A percentile compares a stretch with the other conserved stretches of the same genome.
Evolutionary conservation across 2,329 filamentous ascomycete species (phyloP).

Genomic region (Chaetomium strumarium): DNA sequence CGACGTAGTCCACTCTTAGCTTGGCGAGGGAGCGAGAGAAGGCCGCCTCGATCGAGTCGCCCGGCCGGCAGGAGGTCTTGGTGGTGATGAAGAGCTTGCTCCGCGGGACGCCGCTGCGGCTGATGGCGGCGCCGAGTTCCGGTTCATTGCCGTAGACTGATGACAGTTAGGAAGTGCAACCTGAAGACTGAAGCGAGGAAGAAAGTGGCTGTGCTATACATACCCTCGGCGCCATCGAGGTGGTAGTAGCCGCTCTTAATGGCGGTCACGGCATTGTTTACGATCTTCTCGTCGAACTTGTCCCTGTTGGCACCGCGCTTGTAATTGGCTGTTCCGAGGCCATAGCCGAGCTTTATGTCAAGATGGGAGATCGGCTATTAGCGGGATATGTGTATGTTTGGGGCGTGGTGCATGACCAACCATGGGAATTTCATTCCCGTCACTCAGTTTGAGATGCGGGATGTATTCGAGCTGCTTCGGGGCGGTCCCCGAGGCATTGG

Average conservation of each 20-base stretch:
- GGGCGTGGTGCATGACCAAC: conserved; percentile 35
- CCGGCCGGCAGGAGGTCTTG: conserved; percentile 41
- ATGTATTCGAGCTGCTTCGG: conserved; percentile 40
- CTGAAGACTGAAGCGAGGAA: conserved; percentile 9
- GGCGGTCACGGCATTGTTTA: conserved; percentile 50
- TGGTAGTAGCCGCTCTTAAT: conserved; percentile 66
- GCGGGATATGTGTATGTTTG: conserved; percentile 5
- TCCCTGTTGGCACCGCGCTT: conserved; percentile 44
- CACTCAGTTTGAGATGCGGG: conserved; percentile 62
- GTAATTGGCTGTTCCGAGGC: conserved; percentile 62
- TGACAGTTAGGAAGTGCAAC: neutral
- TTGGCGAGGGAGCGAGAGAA: conserved; percentile 57
- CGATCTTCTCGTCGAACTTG: conserved; percentile 49
- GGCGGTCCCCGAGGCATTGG: conserved; percentile 34
- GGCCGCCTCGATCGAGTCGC: conserved; percentile 40
- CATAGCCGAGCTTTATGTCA: conserved; percentile 56
- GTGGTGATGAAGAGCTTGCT: conserved; percentile 64
- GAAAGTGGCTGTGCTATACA: neutral
- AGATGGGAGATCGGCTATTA: neutral
- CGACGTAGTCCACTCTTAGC: conserved; percentile 64
- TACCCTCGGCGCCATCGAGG: conserved; percentile 68
- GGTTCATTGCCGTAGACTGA: conserved; percentile 58
- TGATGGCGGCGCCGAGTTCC: conserved; percentile 67
- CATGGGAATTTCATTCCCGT: conserved; percentile 67
- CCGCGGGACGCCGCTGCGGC: conserved; percentile 57